phyloP scores from a whole-genome alignment of 2,329 filamentous ascomycete genomes.

The Teratosphaeria epicoccoides region DNA sequence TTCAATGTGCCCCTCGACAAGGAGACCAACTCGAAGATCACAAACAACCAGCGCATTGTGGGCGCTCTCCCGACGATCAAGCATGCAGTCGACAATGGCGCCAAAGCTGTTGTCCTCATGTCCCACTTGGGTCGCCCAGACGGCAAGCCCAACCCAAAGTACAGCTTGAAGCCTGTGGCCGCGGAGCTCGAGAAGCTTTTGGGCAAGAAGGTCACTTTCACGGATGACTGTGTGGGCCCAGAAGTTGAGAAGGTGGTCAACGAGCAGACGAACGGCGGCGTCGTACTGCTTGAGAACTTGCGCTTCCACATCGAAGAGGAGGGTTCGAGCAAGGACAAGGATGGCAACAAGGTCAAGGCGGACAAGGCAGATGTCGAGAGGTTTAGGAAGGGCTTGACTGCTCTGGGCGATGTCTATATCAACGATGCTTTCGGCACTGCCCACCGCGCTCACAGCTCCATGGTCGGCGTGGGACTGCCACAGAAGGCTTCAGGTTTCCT shows the following conservation, averaged over 20 bases:
- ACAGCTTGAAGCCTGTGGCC: slow-evolving; percentile 84
- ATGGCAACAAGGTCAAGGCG: slow-evolving; percentile 96
- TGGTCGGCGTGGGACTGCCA: slow-evolving; percentile 92
- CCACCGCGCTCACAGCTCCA: slow-evolving; percentile 96
- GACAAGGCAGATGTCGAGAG: slow-evolving; percentile 84
- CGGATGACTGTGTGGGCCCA: slow-evolving; percentile 78
- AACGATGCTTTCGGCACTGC: slow-evolving; percentile 99
- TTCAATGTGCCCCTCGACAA: slow-evolving; percentile 97
- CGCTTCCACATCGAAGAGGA: slow-evolving; percentile 98
- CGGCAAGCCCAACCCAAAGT: slow-evolving; percentile 81
- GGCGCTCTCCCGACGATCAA: slow-evolving; percentile 53
- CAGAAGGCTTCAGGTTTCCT: slow-evolving; percentile 97
- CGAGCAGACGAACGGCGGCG: slow-evolving; percentile 66
- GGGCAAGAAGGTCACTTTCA: slow-evolving; percentile 74
- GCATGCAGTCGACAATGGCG: slow-evolving; percentile 30
- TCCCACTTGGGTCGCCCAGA: slow-evolving; percentile 95
- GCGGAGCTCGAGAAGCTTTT: slow-evolving; percentile 68
- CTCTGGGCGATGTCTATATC: slow-evolving; percentile 90
- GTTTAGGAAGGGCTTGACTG: slow-evolving; percentile 92
- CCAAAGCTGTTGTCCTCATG: slow-evolving; percentile 78
- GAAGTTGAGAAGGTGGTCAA: slow-evolving; percentile 85
- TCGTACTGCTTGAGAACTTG: slow-evolving; percentile 92
- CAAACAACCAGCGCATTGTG: slow-evolving; percentile 96
- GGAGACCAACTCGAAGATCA: slow-evolving; percentile 68
- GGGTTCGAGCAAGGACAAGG: slow-evolving; percentile 84